These are phyloP conservation scores for Pluteus cervinus DNA, from an alignment of 768 basidiomycete genomes.

Conservation along the genomic window DNA sequence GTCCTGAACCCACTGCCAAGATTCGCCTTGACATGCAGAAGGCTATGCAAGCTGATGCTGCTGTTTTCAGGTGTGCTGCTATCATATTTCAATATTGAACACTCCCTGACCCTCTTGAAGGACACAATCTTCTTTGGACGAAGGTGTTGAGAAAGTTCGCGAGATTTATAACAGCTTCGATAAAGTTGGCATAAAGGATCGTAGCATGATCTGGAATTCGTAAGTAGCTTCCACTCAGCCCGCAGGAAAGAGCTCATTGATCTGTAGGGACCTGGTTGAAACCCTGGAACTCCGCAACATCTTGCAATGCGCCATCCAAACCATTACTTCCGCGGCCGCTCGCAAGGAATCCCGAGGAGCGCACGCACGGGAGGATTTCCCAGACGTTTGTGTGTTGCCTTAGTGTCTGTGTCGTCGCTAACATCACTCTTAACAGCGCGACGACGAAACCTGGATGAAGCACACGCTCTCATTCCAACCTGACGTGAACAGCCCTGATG, in stretches of 20 bases:
- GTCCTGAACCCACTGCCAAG: conserved; percentile 81
- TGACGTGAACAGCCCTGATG: conserved; percentile 69
- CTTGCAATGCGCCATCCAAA: conserved; percentile 92
- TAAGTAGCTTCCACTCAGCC: conserved; percentile 30
- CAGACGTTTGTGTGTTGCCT: conserved; percentile 55
- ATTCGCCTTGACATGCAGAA: conserved; percentile 97
- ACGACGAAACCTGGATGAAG: conserved; percentile 93
- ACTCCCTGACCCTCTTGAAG: conserved; percentile 31
- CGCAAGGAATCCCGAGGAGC: conserved; percentile 98
- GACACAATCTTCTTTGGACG: conserved; percentile 83
- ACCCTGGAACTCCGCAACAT: conserved; percentile 96
- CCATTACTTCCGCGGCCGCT: conserved; percentile 87
- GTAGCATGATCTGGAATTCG: conserved; percentile 99
- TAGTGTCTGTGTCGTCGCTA: not conserved
- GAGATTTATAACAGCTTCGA: conserved; percentile 85
- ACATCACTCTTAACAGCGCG: conserved; percentile 50
- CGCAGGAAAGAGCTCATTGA: conserved; percentile 1
- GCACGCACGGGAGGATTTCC: conserved; percentile 96
- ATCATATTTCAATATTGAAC: not conserved
- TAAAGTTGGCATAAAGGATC: conserved; percentile 93
- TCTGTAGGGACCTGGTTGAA: conserved; percentile 83
- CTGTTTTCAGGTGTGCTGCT: conserved; percentile 76
- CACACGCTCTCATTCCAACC: conserved; percentile 93
- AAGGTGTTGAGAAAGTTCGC: conserved; percentile 85
- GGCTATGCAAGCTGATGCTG: conserved; percentile 97